Percentiles rank a stretch among this genome's conserved stretches.
These are phyloP conservation scores for Xylaria telfairii DNA, from an alignment of 495 filamentous ascomycete genomes.

Conservation along the genomic window DNA sequence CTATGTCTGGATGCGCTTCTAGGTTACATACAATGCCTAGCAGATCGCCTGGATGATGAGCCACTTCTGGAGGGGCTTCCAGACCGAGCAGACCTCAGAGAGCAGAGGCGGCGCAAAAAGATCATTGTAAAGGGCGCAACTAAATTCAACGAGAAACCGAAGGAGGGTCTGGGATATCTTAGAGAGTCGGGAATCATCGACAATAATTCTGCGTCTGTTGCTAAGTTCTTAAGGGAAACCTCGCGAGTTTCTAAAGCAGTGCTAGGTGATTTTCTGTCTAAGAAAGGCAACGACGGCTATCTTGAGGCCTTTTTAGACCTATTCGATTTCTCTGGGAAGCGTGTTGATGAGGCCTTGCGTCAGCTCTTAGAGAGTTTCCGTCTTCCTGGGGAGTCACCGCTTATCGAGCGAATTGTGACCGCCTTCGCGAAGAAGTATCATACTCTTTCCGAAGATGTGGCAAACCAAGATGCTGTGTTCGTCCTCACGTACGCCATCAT, in stretches of 20 bases:
- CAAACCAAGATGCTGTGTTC: slow-evolving; percentile 87
- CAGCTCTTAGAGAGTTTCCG: slow-evolving; percentile 91
- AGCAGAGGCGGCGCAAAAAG: slow-evolving; percentile 79
- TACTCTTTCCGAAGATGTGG: slow-evolving; percentile 76
- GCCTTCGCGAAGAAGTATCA: slow-evolving; percentile 88
- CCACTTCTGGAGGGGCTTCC: slow-evolving; percentile 71
- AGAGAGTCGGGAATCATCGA: slow-evolving; percentile 83
- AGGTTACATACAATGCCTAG: slow-evolving; percentile 87
- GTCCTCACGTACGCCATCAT: slow-evolving; percentile 95
- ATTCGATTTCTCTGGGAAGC: slow-evolving; percentile 85
- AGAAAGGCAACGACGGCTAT: slow-evolving; percentile 80
- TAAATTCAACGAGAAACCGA: slow-evolving; percentile 95
- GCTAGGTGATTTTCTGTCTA: slow-evolving; percentile 91
- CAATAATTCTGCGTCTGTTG: slow-evolving; percentile 73
- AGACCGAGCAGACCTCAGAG: slow-evolving; percentile 64
- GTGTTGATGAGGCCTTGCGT: slow-evolving; percentile 88
- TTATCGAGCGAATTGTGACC: slow-evolving; percentile 93
- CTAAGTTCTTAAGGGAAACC: slow-evolving; percentile 84
- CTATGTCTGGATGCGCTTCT: slow-evolving; percentile 91
- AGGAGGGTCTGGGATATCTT: slow-evolving; percentile 85
- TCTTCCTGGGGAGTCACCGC: slow-evolving; percentile 85
- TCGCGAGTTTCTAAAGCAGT: slow-evolving; percentile 86
- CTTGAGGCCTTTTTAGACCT: slow-evolving; percentile 81
- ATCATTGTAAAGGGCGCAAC: slow-evolving; percentile 84
- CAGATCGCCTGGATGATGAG: slow-evolving; percentile 79